Evolutionary conservation across 2,329 filamentous ascomycete genomes (phyloP).

Genomic region (Monosporascus sp.): DNA sequence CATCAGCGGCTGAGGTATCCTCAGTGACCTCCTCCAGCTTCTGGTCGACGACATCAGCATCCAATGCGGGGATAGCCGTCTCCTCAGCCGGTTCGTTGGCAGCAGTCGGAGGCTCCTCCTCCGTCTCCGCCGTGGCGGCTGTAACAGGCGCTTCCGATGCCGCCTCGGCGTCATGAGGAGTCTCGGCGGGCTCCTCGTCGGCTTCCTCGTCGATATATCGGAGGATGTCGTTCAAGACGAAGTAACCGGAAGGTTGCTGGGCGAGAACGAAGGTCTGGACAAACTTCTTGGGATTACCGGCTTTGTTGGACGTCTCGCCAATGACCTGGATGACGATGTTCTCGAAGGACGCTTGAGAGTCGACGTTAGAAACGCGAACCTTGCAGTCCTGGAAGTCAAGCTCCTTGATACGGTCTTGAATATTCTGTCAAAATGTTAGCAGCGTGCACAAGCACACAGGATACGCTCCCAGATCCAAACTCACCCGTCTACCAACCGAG

Average conservation of each 20-base stretch:
- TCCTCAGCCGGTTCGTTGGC: constrained; percentile 30
- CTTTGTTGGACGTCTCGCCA: constrained; percentile 94
- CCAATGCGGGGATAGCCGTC: constrained; percentile 25
- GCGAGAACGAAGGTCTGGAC: constrained; percentile 97
- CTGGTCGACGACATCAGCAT: constrained; percentile 57
- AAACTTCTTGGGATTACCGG: constrained; percentile 87
- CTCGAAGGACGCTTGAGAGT: constrained; percentile 85
- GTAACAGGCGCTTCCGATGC: constrained; percentile 23
- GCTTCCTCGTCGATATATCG: constrained; percentile 82
- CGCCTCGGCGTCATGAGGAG: constrained; percentile 15
- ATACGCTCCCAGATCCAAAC: constrained; percentile 26
- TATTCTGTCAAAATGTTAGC: constrained; percentile 52
- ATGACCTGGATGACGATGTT: constrained; percentile 98
- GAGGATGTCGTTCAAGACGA: constrained; percentile 96
- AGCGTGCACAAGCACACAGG: constrained; percentile 1
- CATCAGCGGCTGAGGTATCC: constrained; percentile 37
- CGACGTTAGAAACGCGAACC: constrained; percentile 95
- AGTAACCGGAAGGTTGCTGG: constrained; percentile 94
- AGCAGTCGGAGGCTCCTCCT: constrained; percentile 25
- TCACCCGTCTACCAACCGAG: constrained; percentile 79
- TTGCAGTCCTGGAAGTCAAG: constrained; percentile 97
- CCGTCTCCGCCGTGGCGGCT: constrained; percentile 21
- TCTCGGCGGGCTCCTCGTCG: constrained; percentile 62
- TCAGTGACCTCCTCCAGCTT: constrained; percentile 64
- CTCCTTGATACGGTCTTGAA: constrained; percentile 88